phyloP scores from a whole-genome alignment of 2,329 filamentous ascomycete species.

The Aspergillus spinulosporus region DNA sequence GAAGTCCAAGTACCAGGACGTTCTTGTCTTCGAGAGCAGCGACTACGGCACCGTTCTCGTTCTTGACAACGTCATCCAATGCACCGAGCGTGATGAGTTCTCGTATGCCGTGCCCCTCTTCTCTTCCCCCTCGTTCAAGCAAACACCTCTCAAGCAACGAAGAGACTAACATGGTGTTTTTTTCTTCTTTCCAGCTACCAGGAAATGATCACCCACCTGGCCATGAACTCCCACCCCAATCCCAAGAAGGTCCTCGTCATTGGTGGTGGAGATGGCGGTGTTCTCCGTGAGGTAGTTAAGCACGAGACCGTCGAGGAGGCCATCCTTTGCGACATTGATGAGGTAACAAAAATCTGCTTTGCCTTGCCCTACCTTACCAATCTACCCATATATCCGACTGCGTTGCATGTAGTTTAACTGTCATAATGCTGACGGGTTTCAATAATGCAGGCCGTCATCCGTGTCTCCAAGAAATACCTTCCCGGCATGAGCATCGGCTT shows the following conservation, averaged over 20 bases:
- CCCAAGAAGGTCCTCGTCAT: conserved; percentile 99
- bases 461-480: conserved; percentile 96
- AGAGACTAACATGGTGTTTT: neutral
- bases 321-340: conserved; percentile 96
- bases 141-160: neutral
- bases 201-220: conserved; percentile 99
- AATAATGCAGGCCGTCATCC: conserved; percentile 74
- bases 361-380: too few relatives aligned
- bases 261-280: conserved; percentile 94
- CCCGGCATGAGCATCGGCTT: conserved; percentile 92
- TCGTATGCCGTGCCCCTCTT: conserved; percentile 55
- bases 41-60: conserved; percentile 95
- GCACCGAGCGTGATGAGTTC: conserved; percentile 98
- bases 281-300: conserved; percentile 98
- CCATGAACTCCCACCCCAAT: conserved; percentile 97
- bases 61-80: conserved; percentile 98
- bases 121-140: neutral
- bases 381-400: neutral
- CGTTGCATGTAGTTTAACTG: neutral
- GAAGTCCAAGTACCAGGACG: conserved; percentile 98
- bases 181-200: conserved; percentile 64
- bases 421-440: conserved; percentile 2
- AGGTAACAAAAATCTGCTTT: conserved; percentile 53
- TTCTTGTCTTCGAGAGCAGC: conserved; percentile 97
- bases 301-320: conserved; percentile 96